Conservation (phyloP, 352 stramenopile genomes). For the Globisporangium cylindrosporum region DNA sequence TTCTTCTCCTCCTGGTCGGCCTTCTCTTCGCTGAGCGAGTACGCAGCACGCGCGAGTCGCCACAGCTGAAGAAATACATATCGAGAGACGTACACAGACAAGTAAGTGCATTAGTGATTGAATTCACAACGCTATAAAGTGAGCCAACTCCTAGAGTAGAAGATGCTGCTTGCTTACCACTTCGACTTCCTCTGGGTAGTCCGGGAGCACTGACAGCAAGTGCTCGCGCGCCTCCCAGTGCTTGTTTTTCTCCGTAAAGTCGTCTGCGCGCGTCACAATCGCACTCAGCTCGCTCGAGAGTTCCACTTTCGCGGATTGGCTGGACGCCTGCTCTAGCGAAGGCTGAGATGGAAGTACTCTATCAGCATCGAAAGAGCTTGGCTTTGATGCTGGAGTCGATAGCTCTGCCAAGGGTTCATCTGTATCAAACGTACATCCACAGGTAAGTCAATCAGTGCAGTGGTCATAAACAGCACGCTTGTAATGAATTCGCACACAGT, state of each 20-base stretch:
- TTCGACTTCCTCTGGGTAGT: constrained; percentile 42
- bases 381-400: background rate
- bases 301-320: constrained; percentile 30
- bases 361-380: background rate
- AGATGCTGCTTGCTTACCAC: constrained; percentile 27
- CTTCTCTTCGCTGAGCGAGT: constrained; percentile 54
- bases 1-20: constrained; percentile 49
- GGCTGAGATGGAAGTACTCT: constrained; percentile 11
- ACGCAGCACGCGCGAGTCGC: constrained; percentile 57
- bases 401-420: constrained; percentile 8
- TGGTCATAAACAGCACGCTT: no score
- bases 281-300: constrained; percentile 25
- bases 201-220: constrained; percentile 35
- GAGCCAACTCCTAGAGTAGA: background rate
- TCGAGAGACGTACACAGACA: background rate
- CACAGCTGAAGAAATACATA: constrained; percentile 37
- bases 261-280: constrained; percentile 40
- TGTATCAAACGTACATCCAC: background rate
- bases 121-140: background rate
- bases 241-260: constrained; percentile 46
- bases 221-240: constrained; percentile 40
- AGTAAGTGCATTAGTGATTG: background rate
- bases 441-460: background rate
- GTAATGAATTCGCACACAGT: background rate
- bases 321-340: background rate